Base-by-base conservation (phyloP, 2,329 filamentous ascomycete genomes). In the Chlorencoelia australis region DNA sequence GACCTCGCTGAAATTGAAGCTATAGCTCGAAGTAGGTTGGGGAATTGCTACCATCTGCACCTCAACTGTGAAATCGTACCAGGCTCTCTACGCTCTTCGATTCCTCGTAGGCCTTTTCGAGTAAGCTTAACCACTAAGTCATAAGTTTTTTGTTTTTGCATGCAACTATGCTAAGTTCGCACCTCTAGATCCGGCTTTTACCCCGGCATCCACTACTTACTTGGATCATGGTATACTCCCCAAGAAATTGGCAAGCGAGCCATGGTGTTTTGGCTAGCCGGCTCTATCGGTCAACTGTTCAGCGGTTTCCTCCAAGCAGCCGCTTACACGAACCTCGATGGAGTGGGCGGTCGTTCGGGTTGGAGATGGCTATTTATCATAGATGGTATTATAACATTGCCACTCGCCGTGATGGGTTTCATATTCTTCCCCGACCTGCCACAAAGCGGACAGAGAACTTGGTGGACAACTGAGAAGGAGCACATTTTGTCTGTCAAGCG, bases 251-350 rank as follows among this genome's bases (percentile, higher is more conserved):
- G 41, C 7, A 75, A 67, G 1, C 65, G 68, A 35, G 59, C 61
- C 15, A 72, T 75, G 52, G 66, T 78, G 0, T 73, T 70, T 7
- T 77, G 75, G 54, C 63, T 73, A 4, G 69, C 65, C 13, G 72
- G 70, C 8, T 66, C 76, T 28, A 68, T 70, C 0, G 73, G 73
- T 0, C 35, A 45, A 3, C 60, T 66, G 57, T 64, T 64, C 36
- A 56, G 58, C 1, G 64, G 63, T 1, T 66, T 64, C 35, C 51
- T 67, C 1, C 62, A 65, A 48, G 59, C 62, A 1, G 63, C 56
- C 2, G 52, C 64, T 1, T 64, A 64, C 32, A 51, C 46, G 3
- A 57, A 60, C 10, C 58, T 66, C 42, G 51, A 64, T 26, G 60
- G 60, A 1, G 47, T 45, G 1, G 39, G 46, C 7, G 62, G 62